These are phyloP conservation scores for Cystobasidiopsis lactophilus DNA, from an alignment of 768 basidiomycete genomes.

Conservation along the genomic window DNA sequence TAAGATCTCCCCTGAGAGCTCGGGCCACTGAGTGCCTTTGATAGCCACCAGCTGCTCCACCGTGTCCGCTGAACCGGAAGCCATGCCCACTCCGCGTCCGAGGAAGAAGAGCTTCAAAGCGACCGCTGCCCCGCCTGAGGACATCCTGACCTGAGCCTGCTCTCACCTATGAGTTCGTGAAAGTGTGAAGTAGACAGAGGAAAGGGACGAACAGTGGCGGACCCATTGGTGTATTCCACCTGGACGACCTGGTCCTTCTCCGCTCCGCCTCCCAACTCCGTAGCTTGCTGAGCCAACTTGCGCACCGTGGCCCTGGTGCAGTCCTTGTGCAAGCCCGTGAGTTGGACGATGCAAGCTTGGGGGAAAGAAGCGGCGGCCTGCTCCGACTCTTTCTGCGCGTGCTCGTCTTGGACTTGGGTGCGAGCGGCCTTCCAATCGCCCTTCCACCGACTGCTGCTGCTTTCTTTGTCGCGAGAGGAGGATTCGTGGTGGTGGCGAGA, in stretches of 20 bases:
- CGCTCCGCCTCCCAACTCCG: constrained; percentile 1
- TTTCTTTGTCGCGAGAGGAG: neutral
- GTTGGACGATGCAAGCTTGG: constrained; percentile 1
- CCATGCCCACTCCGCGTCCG: neutral
- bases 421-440: neutral
- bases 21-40: too few relatives aligned
- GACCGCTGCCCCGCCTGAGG: neutral
- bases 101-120: neutral
- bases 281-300: constrained; percentile 1
- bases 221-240: constrained; percentile 3
- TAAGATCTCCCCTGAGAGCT: neutral
- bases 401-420: neutral
- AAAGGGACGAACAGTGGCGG: constrained; percentile 1
- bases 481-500: neutral
- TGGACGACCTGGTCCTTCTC: constrained; percentile 3
- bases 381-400: too few relatives aligned
- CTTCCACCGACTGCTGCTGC: too few relatives aligned
- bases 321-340: constrained; percentile 6
- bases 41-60: too few relatives aligned
- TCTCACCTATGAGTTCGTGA: neutral
- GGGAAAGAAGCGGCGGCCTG: neutral
- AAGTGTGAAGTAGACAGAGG: neutral
- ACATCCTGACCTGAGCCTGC: neutral
- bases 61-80: too few relatives aligned
- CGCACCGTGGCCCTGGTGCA: neutral